Conservation (phyloP, 148 eudicot species). For the Nepenthes gracilis region DNA sequence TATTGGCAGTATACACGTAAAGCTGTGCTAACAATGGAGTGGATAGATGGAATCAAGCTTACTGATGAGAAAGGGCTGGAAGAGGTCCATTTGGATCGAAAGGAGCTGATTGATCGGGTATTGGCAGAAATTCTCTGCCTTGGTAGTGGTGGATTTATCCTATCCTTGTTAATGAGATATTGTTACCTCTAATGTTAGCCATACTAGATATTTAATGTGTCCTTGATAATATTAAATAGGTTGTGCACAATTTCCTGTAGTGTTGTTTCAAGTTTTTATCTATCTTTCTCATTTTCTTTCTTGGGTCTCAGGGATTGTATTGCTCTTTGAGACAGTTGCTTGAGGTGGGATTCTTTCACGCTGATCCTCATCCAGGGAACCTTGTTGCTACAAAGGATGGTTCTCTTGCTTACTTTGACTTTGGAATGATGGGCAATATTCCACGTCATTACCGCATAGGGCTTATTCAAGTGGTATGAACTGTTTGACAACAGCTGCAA, state of each 20-base stretch:
- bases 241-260: too few relatives aligned
- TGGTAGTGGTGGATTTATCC: not conserved
- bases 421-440: constrained; percentile 99
- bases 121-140: not conserved
- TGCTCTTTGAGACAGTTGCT: constrained; percentile 92
- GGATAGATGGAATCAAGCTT: constrained; percentile 94
- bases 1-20: constrained; percentile 88
- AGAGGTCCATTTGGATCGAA: constrained; percentile 47
- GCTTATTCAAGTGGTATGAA: constrained; percentile 78
- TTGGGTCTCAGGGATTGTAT: constrained; percentile 54
- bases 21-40: constrained; percentile 93
- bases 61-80: constrained; percentile 59
- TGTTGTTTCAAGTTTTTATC: not conserved
- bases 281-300: not conserved
- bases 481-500: not conserved
- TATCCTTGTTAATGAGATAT: not conserved
- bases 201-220: too few relatives aligned
- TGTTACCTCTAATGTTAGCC: too few relatives aligned
- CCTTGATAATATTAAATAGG: too few relatives aligned
- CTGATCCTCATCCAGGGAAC: constrained; percentile 99
- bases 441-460: constrained; percentile 97
- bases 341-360: constrained; percentile 98
- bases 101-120: constrained; percentile 89
- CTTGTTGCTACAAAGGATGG: constrained; percentile 90
- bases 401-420: constrained; percentile 90